These are phyloP conservation scores for Aspergillus sp. DNA, from an alignment of 2,329 filamentous ascomycete species.

Conservation along the genomic window DNA sequence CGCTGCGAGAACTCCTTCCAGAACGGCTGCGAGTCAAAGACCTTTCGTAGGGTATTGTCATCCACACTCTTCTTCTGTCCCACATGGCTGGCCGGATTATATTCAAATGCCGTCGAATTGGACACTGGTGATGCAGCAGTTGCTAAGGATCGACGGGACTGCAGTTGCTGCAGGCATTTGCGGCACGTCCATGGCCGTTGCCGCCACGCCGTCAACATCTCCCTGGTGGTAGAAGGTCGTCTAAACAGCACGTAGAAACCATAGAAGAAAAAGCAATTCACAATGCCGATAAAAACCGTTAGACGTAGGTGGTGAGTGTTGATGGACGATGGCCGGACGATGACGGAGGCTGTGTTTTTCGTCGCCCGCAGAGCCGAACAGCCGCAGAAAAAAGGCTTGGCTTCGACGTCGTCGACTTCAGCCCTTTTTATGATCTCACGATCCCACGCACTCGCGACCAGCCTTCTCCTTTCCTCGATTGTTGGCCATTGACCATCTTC, in stretches of 20 bases:
- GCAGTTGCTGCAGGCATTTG: constrained; percentile 26
- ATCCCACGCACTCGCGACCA: neutral
- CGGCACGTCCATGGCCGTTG: constrained; percentile 40
- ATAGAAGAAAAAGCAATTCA: no score
- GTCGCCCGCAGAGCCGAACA: constrained; percentile 14
- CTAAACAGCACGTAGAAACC: no score
- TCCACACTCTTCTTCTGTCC: constrained; percentile 44
- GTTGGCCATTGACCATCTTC: constrained; percentile 3
- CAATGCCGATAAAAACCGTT: no score
- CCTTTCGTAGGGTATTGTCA: constrained; percentile 68
- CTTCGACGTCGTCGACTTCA: constrained; percentile 8
- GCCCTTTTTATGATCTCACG: neutral
- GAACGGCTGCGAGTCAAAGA: constrained; percentile 73
- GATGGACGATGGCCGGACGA: constrained; percentile 9
- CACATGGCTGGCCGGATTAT: constrained; percentile 19
- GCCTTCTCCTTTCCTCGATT: neutral
- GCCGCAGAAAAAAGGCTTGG: constrained; percentile 24
- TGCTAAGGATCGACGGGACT: constrained; percentile 25
- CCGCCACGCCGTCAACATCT: constrained; percentile 29
- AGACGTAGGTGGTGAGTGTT: neutral
- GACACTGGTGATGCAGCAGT: constrained; percentile 26
- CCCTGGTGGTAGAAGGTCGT: constrained; percentile 3
- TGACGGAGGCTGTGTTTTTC: constrained; percentile 19
- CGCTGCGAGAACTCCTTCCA: constrained; percentile 62
- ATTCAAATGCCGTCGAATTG: constrained; percentile 18